Evolutionary conservation across 1,139 yeast genomes (phyloP).

Genomic region (Kluyveromyces sp.): DNA sequence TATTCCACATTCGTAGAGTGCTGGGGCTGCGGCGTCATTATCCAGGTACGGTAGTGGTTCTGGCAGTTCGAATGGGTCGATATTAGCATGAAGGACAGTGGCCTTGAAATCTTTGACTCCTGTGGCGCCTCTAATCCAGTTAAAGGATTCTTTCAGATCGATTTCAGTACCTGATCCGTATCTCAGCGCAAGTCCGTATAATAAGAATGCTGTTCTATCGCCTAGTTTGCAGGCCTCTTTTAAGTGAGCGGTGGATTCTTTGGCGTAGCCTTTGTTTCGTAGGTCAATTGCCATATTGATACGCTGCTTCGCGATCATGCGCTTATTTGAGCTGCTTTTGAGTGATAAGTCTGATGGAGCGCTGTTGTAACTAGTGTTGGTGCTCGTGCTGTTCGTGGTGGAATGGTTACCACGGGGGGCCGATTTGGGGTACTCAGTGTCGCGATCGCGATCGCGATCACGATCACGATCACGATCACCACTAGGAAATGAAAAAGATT

Average conservation of each 20-base stretch:
- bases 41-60: slow-evolving; percentile 24
- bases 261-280: slow-evolving; percentile 50
- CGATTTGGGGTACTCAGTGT: no score
- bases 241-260: slow-evolving; percentile 65
- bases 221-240: slow-evolving; percentile 39
- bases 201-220: slow-evolving; percentile 58
- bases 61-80: slow-evolving; percentile 30
- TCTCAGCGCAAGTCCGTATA: slow-evolving; percentile 63
- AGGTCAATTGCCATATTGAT: slow-evolving; percentile 42
- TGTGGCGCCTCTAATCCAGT: slow-evolving; percentile 52
- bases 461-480: not conserved
- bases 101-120: slow-evolving; percentile 25
- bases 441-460: not conserved
- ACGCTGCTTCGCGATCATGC: slow-evolving; percentile 3
- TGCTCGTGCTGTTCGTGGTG: no score
- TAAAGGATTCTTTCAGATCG: slow-evolving; percentile 49
- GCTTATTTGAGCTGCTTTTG: slow-evolving; percentile 8
- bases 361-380: no score
- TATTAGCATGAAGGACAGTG: slow-evolving; percentile 21
- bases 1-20: slow-evolving; percentile 55
- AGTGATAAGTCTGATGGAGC: slow-evolving; percentile 1
- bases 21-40: slow-evolving; percentile 31
- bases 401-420: no score
- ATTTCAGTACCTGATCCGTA: slow-evolving; percentile 65
- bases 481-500: not conserved